A percentile compares a stretch with the other conserved stretches of the same genome.
These are phyloP conservation scores for Penicillium argentinense DNA, from an alignment of 495 filamentous ascomycete species.

Conservation along the genomic window DNA sequence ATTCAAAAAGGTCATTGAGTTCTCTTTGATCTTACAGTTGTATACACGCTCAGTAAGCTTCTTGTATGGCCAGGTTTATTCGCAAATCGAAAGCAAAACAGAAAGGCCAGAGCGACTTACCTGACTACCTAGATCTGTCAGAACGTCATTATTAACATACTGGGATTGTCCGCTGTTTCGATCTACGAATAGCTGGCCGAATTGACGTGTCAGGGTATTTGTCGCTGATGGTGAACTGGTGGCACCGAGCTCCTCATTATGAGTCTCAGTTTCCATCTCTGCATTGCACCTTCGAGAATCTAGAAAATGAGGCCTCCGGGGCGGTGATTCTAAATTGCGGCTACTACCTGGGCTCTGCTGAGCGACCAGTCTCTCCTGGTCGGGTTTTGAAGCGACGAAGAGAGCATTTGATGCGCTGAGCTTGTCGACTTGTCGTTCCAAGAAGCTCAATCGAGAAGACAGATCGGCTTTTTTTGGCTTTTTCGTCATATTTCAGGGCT, in stretches of 20 bases:
- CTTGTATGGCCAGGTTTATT: conserved; percentile 18
- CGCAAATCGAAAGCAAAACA: too few species aligned
- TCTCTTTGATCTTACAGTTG: conserved; percentile 50
- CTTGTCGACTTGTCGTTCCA: conserved; percentile 65
- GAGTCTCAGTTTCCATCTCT: too few species aligned
- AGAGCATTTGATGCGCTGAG: conserved; percentile 33
- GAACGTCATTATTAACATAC: conserved; percentile 50
- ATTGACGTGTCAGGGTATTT: conserved; percentile 2
- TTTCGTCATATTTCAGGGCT: conserved; percentile 61
- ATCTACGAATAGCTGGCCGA: conserved; percentile 59
- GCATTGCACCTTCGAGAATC: too few species aligned
- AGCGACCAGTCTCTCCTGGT: too few species aligned
- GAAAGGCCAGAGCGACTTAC: too few species aligned
- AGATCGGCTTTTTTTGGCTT: conserved; percentile 58
- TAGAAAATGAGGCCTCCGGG: too few species aligned
- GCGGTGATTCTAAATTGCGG: too few species aligned
- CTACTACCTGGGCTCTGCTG: too few species aligned
- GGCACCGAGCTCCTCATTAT: too few species aligned
- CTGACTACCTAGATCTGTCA: conserved; percentile 2
- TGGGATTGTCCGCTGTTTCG: conserved; percentile 1
- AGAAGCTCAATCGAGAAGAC: conserved; percentile 64
- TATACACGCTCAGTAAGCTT: conserved; percentile 19
- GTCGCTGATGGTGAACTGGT: too few species aligned
- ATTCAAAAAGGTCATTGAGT: conserved; percentile 50
- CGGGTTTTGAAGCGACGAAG: too few species aligned